Base-by-base conservation (phyloP, 441 rosid genomes). In the Jatropha multifida region DNA sequence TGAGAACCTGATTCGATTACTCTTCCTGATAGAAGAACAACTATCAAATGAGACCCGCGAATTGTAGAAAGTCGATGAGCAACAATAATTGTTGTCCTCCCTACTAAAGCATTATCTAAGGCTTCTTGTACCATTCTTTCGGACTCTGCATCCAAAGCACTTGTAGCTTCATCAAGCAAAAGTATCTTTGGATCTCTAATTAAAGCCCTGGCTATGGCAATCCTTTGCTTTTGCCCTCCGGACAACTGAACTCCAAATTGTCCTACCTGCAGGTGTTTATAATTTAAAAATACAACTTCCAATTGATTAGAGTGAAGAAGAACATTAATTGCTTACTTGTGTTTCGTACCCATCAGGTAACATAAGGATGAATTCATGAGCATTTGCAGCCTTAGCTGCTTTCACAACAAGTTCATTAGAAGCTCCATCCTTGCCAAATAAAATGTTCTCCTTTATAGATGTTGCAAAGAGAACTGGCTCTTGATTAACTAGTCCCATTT, bases 181-280 rank as follows among this genome's bases (percentile, higher is more conserved):
- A 90, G 76, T 73, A 90, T 86, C 69, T 86, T 90, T 0, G 92
- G 92, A 68, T 90, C 82, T 66, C 94, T 81, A 67, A 88, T 82
- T 60, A 88, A 79, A 73, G 94, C 92, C 71, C 92, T 82, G 1
- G 92, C 90, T 56, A 88, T 88, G 72, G 94, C 90, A 65, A 90
- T 84, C 68, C 90, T 72, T 76, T 88, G 94, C 83, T 88, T 90
- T 72, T 90, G 94, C 55, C 92, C 90, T 20, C 94, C 94, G 23
- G 92, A 90, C 78, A 90, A 69, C 55, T 90, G 91, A 72, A 84
- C 78, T 26, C 94, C 92, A 46, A 85, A 82, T 67, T 90, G 94
- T 59, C 94, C 90, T 48, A 86, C 90, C 91, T 90, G 83, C 49
- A 23, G 23, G 23, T 23, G 23, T 23, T 23, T 0, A 23, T 23